A percentile compares a stretch with the other conserved stretches of the same genome.
Evolutionary conservation across 2,329 filamentous ascomycete genomes (phyloP).

Genomic region (Microcyclospora pomicola): DNA sequence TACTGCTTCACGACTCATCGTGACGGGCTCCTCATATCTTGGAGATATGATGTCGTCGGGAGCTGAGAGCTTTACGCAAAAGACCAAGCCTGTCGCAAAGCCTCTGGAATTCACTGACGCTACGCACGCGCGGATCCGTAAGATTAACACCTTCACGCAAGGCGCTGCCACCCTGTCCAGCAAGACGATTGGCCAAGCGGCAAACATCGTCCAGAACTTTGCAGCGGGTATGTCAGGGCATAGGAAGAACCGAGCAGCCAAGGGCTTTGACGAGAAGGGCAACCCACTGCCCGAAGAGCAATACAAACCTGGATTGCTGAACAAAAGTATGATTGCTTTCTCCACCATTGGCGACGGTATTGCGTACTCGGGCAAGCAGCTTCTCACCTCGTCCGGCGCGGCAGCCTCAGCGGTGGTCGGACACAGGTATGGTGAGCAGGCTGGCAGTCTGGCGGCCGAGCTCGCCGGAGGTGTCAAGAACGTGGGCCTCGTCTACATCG

Average conservation of each 20-base stretch:
- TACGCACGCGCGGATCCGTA: constrained; percentile 72
- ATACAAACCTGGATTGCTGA: constrained; percentile 84
- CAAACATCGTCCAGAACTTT: constrained; percentile 75
- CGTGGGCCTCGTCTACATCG: constrained; percentile 92
- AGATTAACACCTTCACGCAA: constrained; percentile 75
- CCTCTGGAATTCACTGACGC: constrained; percentile 78
- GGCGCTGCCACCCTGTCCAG: constrained; percentile 67
- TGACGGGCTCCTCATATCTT: constrained; percentile 71
- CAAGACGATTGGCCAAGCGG: constrained; percentile 75
- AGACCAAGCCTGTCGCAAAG: constrained; percentile 61
- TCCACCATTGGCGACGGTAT: constrained; percentile 88
- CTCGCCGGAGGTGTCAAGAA: constrained; percentile 86
- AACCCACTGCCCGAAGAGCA: constrained; percentile 37
- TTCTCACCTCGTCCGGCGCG: constrained; percentile 58
- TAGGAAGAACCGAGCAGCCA: constrained; percentile 38
- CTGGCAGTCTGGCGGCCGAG: constrained; percentile 59
- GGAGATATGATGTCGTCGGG: constrained; percentile 63
- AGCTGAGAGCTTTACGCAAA: constrained; percentile 68
- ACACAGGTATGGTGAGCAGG: constrained; percentile 81
- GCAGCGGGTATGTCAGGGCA: constrained; percentile 62
- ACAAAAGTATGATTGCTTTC: constrained; percentile 94
- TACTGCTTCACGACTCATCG: constrained; percentile 78
- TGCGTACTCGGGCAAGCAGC: constrained; percentile 66
- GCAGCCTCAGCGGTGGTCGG: constrained; percentile 77
- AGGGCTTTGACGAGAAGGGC: constrained; percentile 57